Evolutionary conservation across 31 red algal species (phyloP).

Genomic region (Pterothamnion heteromorphum): DNA sequence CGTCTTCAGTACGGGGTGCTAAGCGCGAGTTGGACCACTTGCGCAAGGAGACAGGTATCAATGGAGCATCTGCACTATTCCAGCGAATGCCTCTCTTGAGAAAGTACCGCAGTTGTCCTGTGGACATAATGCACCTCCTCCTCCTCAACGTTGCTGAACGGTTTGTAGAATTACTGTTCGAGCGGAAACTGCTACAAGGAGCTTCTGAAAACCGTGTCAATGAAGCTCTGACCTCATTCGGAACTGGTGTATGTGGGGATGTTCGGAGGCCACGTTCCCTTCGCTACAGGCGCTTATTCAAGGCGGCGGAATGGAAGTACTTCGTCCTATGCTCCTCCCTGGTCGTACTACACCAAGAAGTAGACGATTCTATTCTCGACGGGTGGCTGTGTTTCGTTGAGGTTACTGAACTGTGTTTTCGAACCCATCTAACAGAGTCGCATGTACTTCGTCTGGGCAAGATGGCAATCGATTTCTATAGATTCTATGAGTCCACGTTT

Average conservation of each 20-base stretch:
- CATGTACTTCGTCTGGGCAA: no score
- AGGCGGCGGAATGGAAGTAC: constrained; percentile 25
- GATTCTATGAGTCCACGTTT: no score
- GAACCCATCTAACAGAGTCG: no score
- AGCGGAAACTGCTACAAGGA: background rate
- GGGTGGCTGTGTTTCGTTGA: no score
- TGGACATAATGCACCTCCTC: constrained; percentile 28
- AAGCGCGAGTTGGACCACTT: background rate
- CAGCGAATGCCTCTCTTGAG: background rate
- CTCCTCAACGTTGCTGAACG: background rate
- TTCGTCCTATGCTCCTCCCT: constrained; percentile 5
- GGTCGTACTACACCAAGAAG: no score
- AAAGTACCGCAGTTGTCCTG: background rate
- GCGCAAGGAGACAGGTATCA: background rate
- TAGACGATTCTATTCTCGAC: no score
- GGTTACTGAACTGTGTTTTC: no score
- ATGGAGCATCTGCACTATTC: background rate
- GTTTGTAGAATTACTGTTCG: background rate
- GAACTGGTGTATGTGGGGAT: background rate
- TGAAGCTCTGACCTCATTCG: background rate
- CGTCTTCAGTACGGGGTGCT: no score
- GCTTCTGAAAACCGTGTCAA: background rate
- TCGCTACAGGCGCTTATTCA: background rate
- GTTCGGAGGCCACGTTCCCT: background rate
- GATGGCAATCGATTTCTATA: no score